A percentile compares a stretch with the other conserved stretches of the same genome.
Conservation (phyloP, 2,329 filamentous ascomycete genomes). For the Talaromyces piceae region DNA sequence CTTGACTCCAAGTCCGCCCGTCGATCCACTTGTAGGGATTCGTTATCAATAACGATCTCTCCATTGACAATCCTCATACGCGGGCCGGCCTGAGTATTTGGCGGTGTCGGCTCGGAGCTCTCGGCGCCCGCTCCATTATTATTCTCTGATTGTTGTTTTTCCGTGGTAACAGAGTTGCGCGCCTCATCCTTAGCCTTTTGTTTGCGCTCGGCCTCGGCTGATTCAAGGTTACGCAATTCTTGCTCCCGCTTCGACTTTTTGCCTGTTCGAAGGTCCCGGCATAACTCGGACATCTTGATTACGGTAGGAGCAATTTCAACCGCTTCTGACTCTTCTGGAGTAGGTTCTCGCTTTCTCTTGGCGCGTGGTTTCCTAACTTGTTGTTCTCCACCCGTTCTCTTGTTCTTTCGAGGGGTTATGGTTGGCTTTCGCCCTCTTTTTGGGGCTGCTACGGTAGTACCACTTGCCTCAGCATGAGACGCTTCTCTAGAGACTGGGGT, state of each 20-base stretch:
- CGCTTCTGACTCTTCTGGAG: conserved; percentile 42
- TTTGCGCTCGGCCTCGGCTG: conserved; percentile 44
- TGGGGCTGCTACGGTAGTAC: conserved; percentile 15
- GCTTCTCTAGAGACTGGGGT: background rate
- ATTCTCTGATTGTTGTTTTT: conserved; percentile 22
- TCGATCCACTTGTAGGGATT: conserved; percentile 49
- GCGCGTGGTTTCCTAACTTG: conserved; percentile 21
- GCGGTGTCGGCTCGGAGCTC: conserved; percentile 16
- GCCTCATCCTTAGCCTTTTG: conserved; percentile 31
- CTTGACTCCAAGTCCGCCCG: conserved; percentile 47
- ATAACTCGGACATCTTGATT: conserved; percentile 53
- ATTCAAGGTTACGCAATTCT: conserved; percentile 51
- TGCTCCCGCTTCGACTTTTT: conserved; percentile 51
- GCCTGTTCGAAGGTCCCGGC: conserved; percentile 46
- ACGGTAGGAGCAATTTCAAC: conserved; percentile 47
- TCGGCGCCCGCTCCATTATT: conserved; percentile 16
- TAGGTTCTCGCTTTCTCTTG: conserved; percentile 32
- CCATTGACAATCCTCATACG: conserved; percentile 51
- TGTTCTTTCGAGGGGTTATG: conserved; percentile 13
- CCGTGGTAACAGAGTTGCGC: conserved; percentile 8
- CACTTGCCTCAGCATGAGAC: conserved; percentile 1
- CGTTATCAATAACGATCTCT: conserved; percentile 47
- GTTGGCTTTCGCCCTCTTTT: conserved; percentile 12
- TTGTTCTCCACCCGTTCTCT: conserved; percentile 5
- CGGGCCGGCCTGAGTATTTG: conserved; percentile 32